Base-by-base conservation (phyloP, 78 protist species). In the Guillardia theta region DNA sequence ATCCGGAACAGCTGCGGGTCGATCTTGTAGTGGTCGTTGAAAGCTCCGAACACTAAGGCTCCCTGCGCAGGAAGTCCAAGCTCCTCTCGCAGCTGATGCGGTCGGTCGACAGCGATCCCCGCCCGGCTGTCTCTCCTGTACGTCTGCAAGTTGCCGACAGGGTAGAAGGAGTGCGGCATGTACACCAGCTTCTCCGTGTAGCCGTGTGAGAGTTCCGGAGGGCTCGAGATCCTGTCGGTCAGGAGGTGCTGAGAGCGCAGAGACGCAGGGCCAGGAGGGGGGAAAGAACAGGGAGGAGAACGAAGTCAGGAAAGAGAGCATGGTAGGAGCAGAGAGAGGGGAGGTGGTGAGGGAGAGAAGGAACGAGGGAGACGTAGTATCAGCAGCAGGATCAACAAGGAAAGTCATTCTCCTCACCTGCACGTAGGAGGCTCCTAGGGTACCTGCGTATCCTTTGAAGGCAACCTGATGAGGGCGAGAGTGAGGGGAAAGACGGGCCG, bases 21-120 rank as follows among this genome's bases (percentile, higher is more conserved):
- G 83, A 70, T 70, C 36, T 70, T 70, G 83, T 70, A 70, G 83
- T 70, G 83, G 83, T 70, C 83, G 83, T 70, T 70, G 83, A 70
- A 70, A 24, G 83, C 83, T 1, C 27, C 70, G 6, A 9, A 58
- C 39, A 58, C 70, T 3, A 50, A 19, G 30, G 70, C 27, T 58
- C 39, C 70, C 39, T 58, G 4, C 27, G 70, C 27, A 8, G 70
- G 70, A 0, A 58, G 70, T 27, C 70, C 70, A 3, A 58, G 4
- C 2, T 24, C 70, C 1, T 58, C 70, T 6, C 70, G 21, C 6
- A 27, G 27, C 70, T 24, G 70, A 24, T 24, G 2, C 27, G 70
- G 70, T 3, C 39, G 27, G 27, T 1, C 70, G 6, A 0, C 70
- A 0, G 21, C 1, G 70, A 58, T 9, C 1, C 4, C 83, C 9